These are phyloP conservation scores for Fusarium falciforme DNA, from an alignment of 2,329 filamentous ascomycete genomes.

Conservation along the genomic window DNA sequence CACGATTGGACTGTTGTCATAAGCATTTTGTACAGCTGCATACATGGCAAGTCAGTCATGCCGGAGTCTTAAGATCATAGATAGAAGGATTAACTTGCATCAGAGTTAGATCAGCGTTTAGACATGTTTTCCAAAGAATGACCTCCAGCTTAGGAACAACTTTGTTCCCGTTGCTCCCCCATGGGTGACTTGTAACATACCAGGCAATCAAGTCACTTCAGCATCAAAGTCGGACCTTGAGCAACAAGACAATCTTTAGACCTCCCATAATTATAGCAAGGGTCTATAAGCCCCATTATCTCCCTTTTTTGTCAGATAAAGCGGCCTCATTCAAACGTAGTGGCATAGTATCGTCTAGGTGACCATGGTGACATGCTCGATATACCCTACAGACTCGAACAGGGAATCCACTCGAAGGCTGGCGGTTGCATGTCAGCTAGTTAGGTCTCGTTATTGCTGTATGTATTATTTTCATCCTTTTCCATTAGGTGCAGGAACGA, in stretches of 20 bases:
- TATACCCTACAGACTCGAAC: not conserved
- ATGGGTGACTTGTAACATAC: not conserved
- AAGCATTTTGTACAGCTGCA: not conserved
- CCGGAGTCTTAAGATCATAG: not conserved
- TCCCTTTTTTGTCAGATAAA: not conserved
- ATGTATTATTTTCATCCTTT: not conserved
- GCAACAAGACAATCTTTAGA: not conserved
- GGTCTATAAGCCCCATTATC: not conserved
- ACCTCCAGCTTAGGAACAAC: not conserved
- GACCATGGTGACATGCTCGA: not conserved
- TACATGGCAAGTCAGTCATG: not conserved
- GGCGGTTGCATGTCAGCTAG: not conserved
- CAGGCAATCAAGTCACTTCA: not conserved
- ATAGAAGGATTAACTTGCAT: not conserved
- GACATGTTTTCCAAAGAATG: not conserved
- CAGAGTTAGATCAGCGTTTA: not conserved
- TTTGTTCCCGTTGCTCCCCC: not conserved
- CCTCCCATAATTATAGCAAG: not conserved
- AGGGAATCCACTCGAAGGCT: not conserved
- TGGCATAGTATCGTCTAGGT: not conserved
- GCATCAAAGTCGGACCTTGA: not conserved
- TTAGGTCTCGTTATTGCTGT: not conserved
- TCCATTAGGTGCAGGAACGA: too few relatives aligned
- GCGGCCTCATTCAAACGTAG: not conserved
- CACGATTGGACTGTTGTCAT: constrained; percentile 29